Conservation (phyloP, 306 rosid genomes). For the Hippophae gyantsensis region DNA sequence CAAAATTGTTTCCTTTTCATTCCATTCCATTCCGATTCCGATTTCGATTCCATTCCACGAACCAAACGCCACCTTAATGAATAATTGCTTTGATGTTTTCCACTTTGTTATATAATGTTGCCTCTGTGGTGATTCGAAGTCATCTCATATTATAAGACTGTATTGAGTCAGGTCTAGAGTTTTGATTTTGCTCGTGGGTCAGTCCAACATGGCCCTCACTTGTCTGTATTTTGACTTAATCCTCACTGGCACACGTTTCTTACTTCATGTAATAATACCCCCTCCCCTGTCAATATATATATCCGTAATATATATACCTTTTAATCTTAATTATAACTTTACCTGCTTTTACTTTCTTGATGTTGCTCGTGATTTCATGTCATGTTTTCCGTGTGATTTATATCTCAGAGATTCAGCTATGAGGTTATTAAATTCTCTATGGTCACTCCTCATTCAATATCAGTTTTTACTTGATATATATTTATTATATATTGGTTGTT, state of each 20-base stretch:
- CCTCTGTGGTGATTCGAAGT: constrained; percentile 5
- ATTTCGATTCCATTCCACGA: no score
- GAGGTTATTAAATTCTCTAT: no score
- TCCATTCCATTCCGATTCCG: no score
- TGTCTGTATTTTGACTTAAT: constrained; percentile 26
- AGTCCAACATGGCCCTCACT: constrained; percentile 30
- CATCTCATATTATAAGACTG: constrained; percentile 9
- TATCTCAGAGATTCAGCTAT: constrained; percentile 3
- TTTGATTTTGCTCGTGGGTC: constrained; percentile 19
- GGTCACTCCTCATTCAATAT: no score
- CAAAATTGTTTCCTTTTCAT: no score
- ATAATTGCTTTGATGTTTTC: no score
- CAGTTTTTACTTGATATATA: no score
- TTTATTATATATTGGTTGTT: no score
- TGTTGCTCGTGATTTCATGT: constrained; percentile 37
- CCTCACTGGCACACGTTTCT: constrained; percentile 8
- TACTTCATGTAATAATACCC: not conserved
- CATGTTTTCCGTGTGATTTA: constrained; percentile 9
- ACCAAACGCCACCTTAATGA: no score
- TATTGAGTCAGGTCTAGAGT: constrained; percentile 27
- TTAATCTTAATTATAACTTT: not conserved
- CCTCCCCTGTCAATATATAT: not conserved
- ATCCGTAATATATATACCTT: not conserved
- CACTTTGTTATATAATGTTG: no score
- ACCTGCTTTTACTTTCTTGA: not conserved